These are phyloP conservation scores for Leccinum truebloodii DNA, from an alignment of 768 basidiomycete genomes.

Conservation along the genomic window DNA sequence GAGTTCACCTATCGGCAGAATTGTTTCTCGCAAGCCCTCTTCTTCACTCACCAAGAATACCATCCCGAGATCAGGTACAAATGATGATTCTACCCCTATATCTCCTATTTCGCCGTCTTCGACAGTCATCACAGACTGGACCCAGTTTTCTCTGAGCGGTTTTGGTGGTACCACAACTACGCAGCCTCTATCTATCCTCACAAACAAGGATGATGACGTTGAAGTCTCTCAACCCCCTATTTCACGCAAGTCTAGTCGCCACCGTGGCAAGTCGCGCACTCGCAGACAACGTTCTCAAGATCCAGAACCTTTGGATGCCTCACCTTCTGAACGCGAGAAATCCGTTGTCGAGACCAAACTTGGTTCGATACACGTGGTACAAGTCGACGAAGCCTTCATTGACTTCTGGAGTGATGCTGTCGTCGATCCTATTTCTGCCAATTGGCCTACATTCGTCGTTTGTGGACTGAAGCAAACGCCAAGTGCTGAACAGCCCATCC, in stretches of 20 bases:
- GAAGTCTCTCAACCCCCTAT: constrained; percentile 50
- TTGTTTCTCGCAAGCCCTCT: constrained; percentile 34
- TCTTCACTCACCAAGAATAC: constrained; percentile 29
- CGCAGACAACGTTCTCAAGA: constrained; percentile 28
- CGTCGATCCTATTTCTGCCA: constrained; percentile 61
- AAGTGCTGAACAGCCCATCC: constrained; percentile 34
- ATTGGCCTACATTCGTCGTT: constrained; percentile 71
- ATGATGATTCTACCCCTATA: constrained; percentile 22
- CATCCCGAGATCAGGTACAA: constrained; percentile 10
- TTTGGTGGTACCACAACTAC: constrained; percentile 46
- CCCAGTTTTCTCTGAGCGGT: constrained; percentile 65
- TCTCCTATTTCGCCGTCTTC: constrained; percentile 35
- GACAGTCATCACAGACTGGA: constrained; percentile 53
- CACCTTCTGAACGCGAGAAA: constrained; percentile 14
- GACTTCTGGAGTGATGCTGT: constrained; percentile 82
- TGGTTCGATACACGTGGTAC: constrained; percentile 41
- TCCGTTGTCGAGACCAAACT: constrained; percentile 40
- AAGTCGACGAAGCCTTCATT: constrained; percentile 78
- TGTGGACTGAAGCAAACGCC: constrained; percentile 58
- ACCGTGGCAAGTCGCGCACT: constrained; percentile 30
- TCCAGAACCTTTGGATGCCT: constrained; percentile 4
- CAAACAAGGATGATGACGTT: constrained; percentile 65
- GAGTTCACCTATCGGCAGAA: constrained; percentile 37
- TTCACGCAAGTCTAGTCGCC: constrained; percentile 38
- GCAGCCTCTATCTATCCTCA: constrained; percentile 51